These are phyloP conservation scores for Aspergillus ostianus DNA, from an alignment of 495 filamentous ascomycete genomes.

Conservation along the genomic window DNA sequence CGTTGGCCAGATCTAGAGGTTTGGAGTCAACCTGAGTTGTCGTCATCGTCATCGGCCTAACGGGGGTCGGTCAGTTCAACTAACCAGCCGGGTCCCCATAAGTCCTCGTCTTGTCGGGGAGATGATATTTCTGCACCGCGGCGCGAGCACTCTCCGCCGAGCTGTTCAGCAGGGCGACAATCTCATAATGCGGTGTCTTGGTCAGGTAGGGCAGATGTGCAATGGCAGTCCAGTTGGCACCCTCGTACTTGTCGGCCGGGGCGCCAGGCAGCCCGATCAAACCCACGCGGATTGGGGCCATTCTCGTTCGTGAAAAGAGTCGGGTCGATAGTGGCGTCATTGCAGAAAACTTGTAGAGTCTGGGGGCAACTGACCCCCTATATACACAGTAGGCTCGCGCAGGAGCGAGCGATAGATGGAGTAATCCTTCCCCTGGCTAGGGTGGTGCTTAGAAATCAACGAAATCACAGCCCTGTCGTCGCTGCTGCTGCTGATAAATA, in stretches of 20 bases:
- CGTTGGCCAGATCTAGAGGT: slow-evolving; percentile 41
- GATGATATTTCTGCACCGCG: slow-evolving; percentile 45
- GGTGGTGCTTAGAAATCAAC: background rate
- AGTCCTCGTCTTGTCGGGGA: slow-evolving; percentile 41
- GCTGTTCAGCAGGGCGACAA: slow-evolving; percentile 61
- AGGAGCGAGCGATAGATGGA: too few relatives aligned
- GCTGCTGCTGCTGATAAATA: background rate
- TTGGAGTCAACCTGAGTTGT: background rate
- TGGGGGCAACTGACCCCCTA: too few relatives aligned
- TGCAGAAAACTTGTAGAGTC: background rate
- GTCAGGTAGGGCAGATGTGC: slow-evolving; percentile 58
- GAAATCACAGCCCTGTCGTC: background rate
- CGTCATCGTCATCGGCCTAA: background rate
- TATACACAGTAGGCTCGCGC: too few relatives aligned
- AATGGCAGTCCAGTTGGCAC: slow-evolving; percentile 48
- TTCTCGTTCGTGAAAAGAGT: background rate
- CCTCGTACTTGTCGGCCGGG: slow-evolving; percentile 8
- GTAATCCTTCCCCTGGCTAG: too few relatives aligned
- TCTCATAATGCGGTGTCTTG: slow-evolving; percentile 41
- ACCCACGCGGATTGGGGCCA: slow-evolving; percentile 48
- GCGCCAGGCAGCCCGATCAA: slow-evolving; percentile 57
- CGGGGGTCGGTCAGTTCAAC: background rate
- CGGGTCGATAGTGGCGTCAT: background rate
- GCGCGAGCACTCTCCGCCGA: slow-evolving; percentile 44
- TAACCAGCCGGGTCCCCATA: slow-evolving; percentile 47